Evolutionary conservation across 164 flowering plant genomes (phyloP).

Genomic region (Houttuynia cordata): DNA sequence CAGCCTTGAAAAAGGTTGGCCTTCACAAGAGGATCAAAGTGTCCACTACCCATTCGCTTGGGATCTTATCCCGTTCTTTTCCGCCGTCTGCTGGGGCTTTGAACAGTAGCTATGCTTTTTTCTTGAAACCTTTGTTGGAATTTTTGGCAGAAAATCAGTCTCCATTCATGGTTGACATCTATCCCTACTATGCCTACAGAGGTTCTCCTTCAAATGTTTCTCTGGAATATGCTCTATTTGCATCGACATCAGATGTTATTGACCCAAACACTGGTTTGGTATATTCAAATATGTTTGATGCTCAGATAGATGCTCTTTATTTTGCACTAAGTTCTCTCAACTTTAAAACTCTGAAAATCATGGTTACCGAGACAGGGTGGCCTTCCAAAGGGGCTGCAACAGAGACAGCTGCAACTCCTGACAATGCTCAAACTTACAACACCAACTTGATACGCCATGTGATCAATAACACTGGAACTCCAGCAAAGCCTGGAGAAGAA

Average conservation of each 20-base stretch:
- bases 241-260: slow-evolving; percentile 60
- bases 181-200: slow-evolving; percentile 88
- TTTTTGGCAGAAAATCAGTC: slow-evolving; percentile 83
- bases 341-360: slow-evolving; percentile 57
- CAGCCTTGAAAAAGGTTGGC: slow-evolving; percentile 64
- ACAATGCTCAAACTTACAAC: slow-evolving; percentile 86
- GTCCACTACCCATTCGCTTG: slow-evolving; percentile 79
- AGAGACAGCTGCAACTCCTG: slow-evolving; percentile 87
- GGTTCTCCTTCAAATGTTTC: slow-evolving; percentile 60
- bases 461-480: slow-evolving; percentile 68
- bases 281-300: slow-evolving; percentile 91
- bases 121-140: slow-evolving; percentile 67
- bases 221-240: slow-evolving; percentile 75
- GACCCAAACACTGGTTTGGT: slow-evolving; percentile 89
- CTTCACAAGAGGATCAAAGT: slow-evolving; percentile 68
- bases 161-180: slow-evolving; percentile 82
- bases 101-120: slow-evolving; percentile 49
- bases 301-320: slow-evolving; percentile 85
- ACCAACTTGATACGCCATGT: slow-evolving; percentile 75
- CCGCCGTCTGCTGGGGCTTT: slow-evolving; percentile 99
- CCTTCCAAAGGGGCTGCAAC: slow-evolving; percentile 84
- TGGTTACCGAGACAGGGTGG: slow-evolving; percentile 98
- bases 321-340: slow-evolving; percentile 64
- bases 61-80: slow-evolving; percentile 74
- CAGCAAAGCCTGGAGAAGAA: slow-evolving; percentile 71